Base-by-base conservation (phyloP, 345 rosid species). In the Gossypium ekmanianum region DNA sequence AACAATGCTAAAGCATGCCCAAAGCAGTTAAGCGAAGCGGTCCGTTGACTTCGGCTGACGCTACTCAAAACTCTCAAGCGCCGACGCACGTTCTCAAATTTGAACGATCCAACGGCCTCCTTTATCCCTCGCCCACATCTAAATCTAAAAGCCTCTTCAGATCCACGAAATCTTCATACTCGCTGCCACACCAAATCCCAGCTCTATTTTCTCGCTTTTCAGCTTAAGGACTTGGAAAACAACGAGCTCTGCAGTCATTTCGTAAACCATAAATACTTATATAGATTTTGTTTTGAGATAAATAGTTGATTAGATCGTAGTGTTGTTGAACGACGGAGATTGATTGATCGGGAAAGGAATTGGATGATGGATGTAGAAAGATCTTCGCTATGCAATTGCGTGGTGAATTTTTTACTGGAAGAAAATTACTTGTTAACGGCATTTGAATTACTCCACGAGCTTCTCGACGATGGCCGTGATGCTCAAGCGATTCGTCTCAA, bases 331-430 rank as follows among this genome's bases (percentile, higher is more conserved):
- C 2, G 41, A 52, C 2, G 56, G 54, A 24, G 45, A 16, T 68
- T 68, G 59, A 50, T 50, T 27, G 16, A 68, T 39, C 47, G 11
- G 9, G 2, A 3, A 57, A 57, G 1, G 39, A 61, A 2, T 51
- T 4, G 27, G 54, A 55, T 14, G 72, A 94, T 92, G 98, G 89
- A 94, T 66, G 97, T 94, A 59, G 98, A 94, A 84, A 85, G 95
- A 81, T 92, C 98, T 79, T 92, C 98, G 74, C 83, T 94, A 79
- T 94, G 97, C 87, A 94, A 94, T 82, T 94, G 95, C 82, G 97
- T 91, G 55, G 97, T 92, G 78, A 94, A 92, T 88, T 94, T 94
- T 90, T 79, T 94, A 84, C 77, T 94, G 80, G 97, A 94, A 75
- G 98, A 92, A 87, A 92, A 94, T 80, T 92, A 92, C 83, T 78